A percentile compares a stretch with the other conserved stretches of the same genome.
phyloP scores from a whole-genome alignment of 2,329 filamentous ascomycete genomes.

The Alternaria conjuncta region DNA sequence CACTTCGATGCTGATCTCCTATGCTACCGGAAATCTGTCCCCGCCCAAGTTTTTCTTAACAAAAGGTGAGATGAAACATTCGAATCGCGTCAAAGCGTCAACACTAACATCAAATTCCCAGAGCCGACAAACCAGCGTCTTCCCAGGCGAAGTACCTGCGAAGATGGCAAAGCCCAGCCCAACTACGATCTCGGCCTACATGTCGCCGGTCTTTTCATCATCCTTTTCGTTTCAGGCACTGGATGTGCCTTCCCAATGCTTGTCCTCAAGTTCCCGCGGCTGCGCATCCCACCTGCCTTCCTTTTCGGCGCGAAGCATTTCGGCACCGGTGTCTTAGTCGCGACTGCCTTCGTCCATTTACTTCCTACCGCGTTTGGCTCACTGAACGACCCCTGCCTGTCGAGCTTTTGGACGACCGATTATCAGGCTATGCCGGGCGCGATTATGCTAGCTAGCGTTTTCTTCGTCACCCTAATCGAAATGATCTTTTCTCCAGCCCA shows the following conservation, averaged over 20 bases:
- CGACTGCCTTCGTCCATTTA: constrained; percentile 81
- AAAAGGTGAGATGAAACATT: constrained; percentile 12
- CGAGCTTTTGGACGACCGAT: constrained; percentile 62
- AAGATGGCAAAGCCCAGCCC: constrained; percentile 24
- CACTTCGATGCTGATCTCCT: constrained; percentile 34
- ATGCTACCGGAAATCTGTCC: constrained; percentile 13
- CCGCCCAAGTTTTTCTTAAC: constrained; percentile 7
- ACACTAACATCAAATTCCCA: not conserved
- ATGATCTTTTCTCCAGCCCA: constrained; percentile 65
- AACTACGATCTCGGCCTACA: constrained; percentile 41
- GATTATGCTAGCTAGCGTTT: constrained; percentile 67
- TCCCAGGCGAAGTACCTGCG: constrained; percentile 30
- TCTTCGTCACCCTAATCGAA: constrained; percentile 66
- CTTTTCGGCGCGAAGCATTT: constrained; percentile 64
- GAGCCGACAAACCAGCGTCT: constrained; percentile 18
- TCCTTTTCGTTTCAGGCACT: constrained; percentile 41
- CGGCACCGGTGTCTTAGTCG: constrained; percentile 79
- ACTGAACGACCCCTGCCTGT: constrained; percentile 56
- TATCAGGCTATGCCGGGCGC: constrained; percentile 68
- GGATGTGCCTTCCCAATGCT: constrained; percentile 69
- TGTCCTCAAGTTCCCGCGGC: constrained; percentile 64
- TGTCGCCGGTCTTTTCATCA: constrained; percentile 43
- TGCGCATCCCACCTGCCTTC: constrained; percentile 65
- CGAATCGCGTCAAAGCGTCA: not conserved
- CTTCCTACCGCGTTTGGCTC: constrained; percentile 65